Evolutionary conservation across 345 rosid genomes (phyloP).

Genomic region (Eucalyptus pauciflora): DNA sequence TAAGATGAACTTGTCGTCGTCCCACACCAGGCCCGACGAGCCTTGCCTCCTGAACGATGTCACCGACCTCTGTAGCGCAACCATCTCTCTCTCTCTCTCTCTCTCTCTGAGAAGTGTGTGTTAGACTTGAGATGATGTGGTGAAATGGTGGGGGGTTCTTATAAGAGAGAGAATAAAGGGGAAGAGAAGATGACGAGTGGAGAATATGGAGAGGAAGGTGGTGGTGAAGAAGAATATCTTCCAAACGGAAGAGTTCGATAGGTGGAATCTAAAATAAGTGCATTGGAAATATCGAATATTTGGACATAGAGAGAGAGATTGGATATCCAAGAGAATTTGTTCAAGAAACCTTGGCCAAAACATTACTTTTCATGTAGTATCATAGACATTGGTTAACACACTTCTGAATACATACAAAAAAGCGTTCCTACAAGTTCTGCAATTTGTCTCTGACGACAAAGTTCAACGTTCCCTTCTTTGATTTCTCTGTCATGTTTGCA

Average conservation of each 20-base stretch:
- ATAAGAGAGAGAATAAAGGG: neutral
- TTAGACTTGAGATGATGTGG: neutral
- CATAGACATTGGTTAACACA: neutral
- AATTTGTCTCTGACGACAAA: neutral
- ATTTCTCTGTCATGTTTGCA: neutral
- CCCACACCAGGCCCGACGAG: conserved; percentile 79
- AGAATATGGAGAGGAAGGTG: neutral
- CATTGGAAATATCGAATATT: neutral
- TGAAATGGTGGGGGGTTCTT: neutral
- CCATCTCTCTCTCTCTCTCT: conserved; percentile 1
- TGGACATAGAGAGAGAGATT: neutral
- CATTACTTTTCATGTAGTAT: neutral
- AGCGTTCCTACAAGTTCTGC: neutral
- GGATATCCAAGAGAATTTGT: neutral
- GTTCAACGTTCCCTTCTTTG: neutral
- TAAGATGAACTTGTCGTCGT: conserved; percentile 26
- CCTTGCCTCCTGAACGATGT: conserved; percentile 85
- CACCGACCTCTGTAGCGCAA: conserved; percentile 49
- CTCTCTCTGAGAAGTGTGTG: neutral
- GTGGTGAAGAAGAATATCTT: neutral
- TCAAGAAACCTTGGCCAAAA: neutral
- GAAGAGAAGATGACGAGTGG: neutral
- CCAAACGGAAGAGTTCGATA: neutral
- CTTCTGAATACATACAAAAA: neutral
- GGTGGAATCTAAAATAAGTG: neutral